Conservation (phyloP, 1,139 yeast species). For the Wickerhamomyces sp. region DNA sequence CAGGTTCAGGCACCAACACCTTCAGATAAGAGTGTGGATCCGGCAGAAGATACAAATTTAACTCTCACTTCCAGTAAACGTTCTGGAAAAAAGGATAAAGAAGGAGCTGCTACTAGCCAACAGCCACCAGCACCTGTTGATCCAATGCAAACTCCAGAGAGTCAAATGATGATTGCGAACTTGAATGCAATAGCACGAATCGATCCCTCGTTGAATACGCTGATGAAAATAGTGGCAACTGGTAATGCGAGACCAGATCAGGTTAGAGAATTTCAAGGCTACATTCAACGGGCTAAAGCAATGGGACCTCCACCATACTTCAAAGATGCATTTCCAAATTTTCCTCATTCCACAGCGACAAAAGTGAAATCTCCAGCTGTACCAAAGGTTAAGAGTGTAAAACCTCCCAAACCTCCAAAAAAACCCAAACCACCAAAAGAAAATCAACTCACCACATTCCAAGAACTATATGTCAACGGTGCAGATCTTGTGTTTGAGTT, state of each 20-base stretch:
- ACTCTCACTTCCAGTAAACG: too few species aligned
- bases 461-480: constrained; percentile 59
- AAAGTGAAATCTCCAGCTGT: constrained; percentile 16
- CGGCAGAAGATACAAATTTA: too few species aligned
- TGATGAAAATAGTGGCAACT: constrained; percentile 82
- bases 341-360: constrained; percentile 17
- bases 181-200: constrained; percentile 75
- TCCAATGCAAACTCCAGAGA: constrained; percentile 55
- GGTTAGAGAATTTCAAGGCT: constrained; percentile 72
- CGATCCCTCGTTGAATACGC: constrained; percentile 57
- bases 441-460: constrained; percentile 62
- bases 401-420: constrained; percentile 24
- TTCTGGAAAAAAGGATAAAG: too few species aligned
- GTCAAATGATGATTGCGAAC: constrained; percentile 76
- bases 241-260: constrained; percentile 71
- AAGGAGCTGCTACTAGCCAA: background rate
- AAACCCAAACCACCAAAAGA: constrained; percentile 26
- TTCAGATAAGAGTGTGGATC: background rate
- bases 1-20: constrained; percentile 8
- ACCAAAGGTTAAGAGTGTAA: constrained; percentile 24
- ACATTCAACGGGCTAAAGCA: constrained; percentile 66
- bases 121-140: constrained; percentile 28
- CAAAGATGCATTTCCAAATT: constrained; percentile 21
- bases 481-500: constrained; percentile 84
- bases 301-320: constrained; percentile 55